Conservation (phyloP, 345 rosid genomes). For the Aethionema arabicum region DNA sequence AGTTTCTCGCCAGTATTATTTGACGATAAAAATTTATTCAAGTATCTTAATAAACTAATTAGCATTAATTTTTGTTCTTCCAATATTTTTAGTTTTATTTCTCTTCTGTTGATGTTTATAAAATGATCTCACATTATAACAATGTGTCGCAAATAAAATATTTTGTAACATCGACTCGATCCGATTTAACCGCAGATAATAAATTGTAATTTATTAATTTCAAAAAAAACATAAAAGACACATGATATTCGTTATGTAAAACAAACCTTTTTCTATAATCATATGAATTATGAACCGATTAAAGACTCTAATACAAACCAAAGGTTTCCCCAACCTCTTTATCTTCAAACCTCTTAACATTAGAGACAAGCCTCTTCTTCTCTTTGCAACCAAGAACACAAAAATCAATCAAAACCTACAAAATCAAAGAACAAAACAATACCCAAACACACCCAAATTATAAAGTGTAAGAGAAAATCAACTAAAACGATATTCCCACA, state of each 20-base stretch:
- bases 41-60: too few species aligned
- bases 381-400: conserved; percentile 22
- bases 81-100: too few species aligned
- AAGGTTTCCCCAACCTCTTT: conserved; percentile 2
- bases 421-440: background rate
- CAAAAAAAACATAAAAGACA: background rate
- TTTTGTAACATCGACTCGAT: too few species aligned
- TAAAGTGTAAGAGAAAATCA: conserved; percentile 37
- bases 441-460: conserved; percentile 2
- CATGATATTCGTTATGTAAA: background rate
- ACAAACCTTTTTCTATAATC: background rate
- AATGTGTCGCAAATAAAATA: too few species aligned
- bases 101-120: too few species aligned
- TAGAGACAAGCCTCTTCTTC: conserved; percentile 11
- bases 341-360: too few species aligned
- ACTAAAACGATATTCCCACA: conserved; percentile 37
- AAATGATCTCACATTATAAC: too few species aligned
- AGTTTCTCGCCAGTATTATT: too few species aligned
- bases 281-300: background rate
- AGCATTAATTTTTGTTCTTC: too few species aligned
- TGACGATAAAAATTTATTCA: too few species aligned
- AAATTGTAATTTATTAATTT: too few species aligned
- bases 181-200: too few species aligned
- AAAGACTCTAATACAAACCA: conserved; percentile 19
- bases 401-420: conserved; percentile 25